Conservation (phyloP, 768 basidiomycete species). For the Psilocybe sp. region DNA sequence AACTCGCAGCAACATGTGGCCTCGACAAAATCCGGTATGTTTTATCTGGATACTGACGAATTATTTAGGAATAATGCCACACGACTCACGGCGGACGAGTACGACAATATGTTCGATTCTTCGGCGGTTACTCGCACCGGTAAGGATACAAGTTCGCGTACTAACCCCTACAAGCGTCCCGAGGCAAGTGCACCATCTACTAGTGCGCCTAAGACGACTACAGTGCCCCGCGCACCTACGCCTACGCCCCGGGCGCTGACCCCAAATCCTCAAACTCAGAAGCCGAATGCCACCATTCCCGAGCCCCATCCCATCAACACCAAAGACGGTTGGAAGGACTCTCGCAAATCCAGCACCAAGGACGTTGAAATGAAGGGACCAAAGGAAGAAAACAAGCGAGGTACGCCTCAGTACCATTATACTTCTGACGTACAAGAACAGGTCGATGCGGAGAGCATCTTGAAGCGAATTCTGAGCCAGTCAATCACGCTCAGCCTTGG, state of each 20-base stretch:
- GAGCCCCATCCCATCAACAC: slow-evolving; percentile 3
- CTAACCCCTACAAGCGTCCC: not conserved
- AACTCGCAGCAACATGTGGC: too few species aligned
- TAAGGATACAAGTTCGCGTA: not conserved
- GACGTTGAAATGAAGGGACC: slow-evolving; percentile 4
- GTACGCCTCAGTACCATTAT: not conserved
- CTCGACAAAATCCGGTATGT: too few species aligned
- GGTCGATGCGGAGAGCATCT: not conserved
- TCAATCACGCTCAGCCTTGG: not conserved
- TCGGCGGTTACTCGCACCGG: not conserved
- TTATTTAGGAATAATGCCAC: too few species aligned
- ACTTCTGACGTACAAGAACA: slow-evolving; percentile 6
- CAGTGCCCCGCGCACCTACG: not conserved
- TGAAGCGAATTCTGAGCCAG: not conserved
- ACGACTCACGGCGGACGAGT: not conserved
- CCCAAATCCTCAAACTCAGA: not conserved
- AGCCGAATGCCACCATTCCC: not conserved
- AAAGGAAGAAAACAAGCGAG: not conserved
- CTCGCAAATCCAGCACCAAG: not conserved
- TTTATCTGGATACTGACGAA: too few species aligned
- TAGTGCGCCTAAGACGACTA: not conserved
- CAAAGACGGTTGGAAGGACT: slow-evolving; percentile 2
- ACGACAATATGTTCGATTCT: not conserved
- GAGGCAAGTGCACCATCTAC: not conserved
- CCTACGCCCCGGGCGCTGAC: not conserved